Evolutionary conservation across 2,329 filamentous ascomycete genomes (phyloP).

Genomic region (Aspergillus caelatus): DNA sequence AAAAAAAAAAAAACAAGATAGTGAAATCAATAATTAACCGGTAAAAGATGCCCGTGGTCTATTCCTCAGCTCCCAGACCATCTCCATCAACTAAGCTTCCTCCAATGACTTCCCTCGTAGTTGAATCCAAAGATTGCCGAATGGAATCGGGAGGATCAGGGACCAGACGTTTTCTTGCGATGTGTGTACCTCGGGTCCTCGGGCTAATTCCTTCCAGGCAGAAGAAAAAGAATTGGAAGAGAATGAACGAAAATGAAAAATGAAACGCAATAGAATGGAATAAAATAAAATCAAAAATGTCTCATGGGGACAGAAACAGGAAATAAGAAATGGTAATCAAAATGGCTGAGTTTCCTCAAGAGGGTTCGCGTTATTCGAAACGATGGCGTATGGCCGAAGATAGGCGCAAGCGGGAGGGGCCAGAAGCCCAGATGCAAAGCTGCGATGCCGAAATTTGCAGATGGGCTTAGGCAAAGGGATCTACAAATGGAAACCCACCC

Average conservation of each 20-base stretch:
- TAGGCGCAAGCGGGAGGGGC: slow-evolving; percentile 7
- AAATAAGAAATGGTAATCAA: not conserved
- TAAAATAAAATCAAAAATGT: not conserved
- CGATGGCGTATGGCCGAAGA: slow-evolving; percentile 10
- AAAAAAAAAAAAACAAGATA: not conserved
- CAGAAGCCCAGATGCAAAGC: not conserved
- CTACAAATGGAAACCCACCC: slow-evolving; percentile 11
- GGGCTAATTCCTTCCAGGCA: slow-evolving; percentile 18
- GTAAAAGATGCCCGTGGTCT: not conserved
- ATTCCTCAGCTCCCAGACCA: not conserved
- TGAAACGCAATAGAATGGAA: not conserved
- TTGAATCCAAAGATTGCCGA: slow-evolving; percentile 15
- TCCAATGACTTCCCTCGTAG: not conserved
- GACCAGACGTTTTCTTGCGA: slow-evolving; percentile 10
- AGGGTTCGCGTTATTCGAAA: slow-evolving; percentile 2
- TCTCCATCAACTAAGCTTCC: not conserved
- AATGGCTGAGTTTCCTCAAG: not conserved
- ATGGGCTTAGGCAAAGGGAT: slow-evolving; percentile 9
- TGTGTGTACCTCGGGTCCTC: slow-evolving; percentile 24
- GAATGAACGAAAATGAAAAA: not conserved
- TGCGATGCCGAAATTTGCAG: slow-evolving; percentile 2
- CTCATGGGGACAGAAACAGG: not conserved
- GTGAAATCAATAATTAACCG: not conserved
- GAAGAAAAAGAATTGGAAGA: not conserved
- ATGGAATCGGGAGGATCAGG: slow-evolving; percentile 22